Base-by-base conservation (phyloP, 768 basidiomycete genomes). In the Boletus tylopilopsis region DNA sequence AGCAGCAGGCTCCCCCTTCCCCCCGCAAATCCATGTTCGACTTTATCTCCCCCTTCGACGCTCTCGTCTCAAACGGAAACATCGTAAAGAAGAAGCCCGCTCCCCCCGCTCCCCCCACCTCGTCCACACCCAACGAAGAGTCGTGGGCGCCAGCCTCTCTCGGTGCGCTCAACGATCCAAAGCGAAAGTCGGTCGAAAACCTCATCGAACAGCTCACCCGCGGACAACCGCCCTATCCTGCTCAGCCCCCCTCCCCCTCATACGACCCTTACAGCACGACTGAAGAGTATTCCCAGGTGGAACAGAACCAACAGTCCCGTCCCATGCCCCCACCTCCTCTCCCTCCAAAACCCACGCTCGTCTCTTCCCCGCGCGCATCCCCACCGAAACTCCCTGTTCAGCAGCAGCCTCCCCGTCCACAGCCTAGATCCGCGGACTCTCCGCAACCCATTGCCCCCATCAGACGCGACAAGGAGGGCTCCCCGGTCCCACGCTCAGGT, bases 1-100 rank as follows among this genome's bases (percentile, higher is more conserved):
- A 55, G 42, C 76, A 75, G 42, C 78, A 74, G 49, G 71, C 78
- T 4, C 81, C 85, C 0, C 79, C 87, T 25, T 84, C 85, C 35
- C 78, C 84, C 21, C 85, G 82, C 59, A 84, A 86, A 66, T 86
- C 87, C 42, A 81, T 90, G 78, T 93, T 93, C 58, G 88, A 91
- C 33, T 92, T 88, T 53, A 76, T 85, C 42, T 90, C 88, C 42
- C 84, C 90, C 2, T 91, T 92, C 58, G 90, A 93, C 57, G 89
- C 87, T 22, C 76, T 92, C 39, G 76, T 69, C n/a, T 55, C 81
- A 8, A 69, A 76, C n/a, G 29, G 63, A 1, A 63, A 64, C 35
- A 47, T 75, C 16, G 65, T 77, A 47, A 87, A 85, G 73, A 87
- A 89, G 64, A 89, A 88, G 63, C 81, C 85, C 18, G 78, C 79